phyloP scores from a whole-genome alignment of 2,329 filamentous ascomycete genomes.

The Clarireedia paspali region DNA sequence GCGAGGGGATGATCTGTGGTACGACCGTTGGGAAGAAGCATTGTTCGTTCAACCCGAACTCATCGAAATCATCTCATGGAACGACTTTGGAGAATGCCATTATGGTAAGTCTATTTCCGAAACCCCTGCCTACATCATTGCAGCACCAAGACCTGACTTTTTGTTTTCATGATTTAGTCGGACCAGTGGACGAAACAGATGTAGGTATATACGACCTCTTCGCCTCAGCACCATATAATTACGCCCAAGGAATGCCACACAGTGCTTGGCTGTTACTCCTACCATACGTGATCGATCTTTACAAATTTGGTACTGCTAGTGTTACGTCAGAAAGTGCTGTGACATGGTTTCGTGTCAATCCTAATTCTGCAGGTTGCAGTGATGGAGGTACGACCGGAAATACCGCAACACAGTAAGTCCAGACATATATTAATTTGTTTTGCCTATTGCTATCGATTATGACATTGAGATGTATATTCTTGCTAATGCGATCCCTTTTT shows the following conservation, averaged over 20 bases:
- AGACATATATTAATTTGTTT: neutral
- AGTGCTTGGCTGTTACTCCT: constrained; percentile 35
- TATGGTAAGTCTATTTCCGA: constrained; percentile 38
- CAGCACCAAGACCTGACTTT: neutral
- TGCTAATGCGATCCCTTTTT: neutral
- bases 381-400: neutral
- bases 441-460: neutral
- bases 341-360: constrained; percentile 1
- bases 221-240: neutral
- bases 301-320: neutral
- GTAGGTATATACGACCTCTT: neutral
- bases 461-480: neutral
- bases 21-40: constrained; percentile 35
- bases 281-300: neutral
- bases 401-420: neutral
- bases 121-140: neutral
- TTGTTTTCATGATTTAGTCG: neutral
- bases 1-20: constrained; percentile 33
- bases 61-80: constrained; percentile 38
- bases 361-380: neutral
- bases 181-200: neutral
- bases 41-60: constrained; percentile 34
- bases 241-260: constrained; percentile 31
- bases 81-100: constrained; percentile 45
- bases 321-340: neutral